Base-by-base conservation (phyloP, 768 basidiomycete species). In the Sporobolomyces roseus region DNA sequence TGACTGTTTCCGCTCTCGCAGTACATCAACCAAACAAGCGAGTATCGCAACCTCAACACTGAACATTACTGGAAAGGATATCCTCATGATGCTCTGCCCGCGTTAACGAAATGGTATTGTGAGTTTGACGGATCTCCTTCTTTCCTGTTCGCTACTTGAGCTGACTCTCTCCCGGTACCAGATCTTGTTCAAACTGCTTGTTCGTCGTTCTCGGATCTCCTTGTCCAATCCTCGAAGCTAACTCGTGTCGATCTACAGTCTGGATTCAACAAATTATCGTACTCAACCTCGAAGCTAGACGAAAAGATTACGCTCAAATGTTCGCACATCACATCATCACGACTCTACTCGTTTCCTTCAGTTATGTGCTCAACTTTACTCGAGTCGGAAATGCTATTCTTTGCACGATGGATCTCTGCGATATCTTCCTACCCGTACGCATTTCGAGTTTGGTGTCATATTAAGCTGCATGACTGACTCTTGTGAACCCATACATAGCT, bases 321-420 rank as follows among this genome's bases (percentile, higher is more conserved):
- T 89, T 97, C 84, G 81, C 87, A 30, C 96, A 99, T 81, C 96
- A 99, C 78, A 77, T 94, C 74, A 88, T 98, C 73, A 94, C 93
- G 17, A 83, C 93, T 68, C 76, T 83, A 55, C 84, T 99, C 69
- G 86, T 97, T 80, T 79, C 82, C 38, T 75, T 81, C 46, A 92
- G 90, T 78, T 98, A 96, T 80, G 83, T 83, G 68, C 85, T 83
- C 77, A 88, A 93, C 79, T 88, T 87, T 77, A 94, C 91, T 13
- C 88, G 93, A 51, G 84, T 93, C 50, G 96, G 96, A 21, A 90
- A 88, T 74, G 81, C 92, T 52, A 86, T 96, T 67, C 88, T 96
- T 84, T 83, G 90, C 58, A 80, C 96, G 41, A 93, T 98, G 91
- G 96, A 99, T 77, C 87, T 85, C 8, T 41, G 27, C 52, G 96